Conservation (phyloP, 2,329 filamentous ascomycete genomes). For the Ophiostoma australiae region DNA sequence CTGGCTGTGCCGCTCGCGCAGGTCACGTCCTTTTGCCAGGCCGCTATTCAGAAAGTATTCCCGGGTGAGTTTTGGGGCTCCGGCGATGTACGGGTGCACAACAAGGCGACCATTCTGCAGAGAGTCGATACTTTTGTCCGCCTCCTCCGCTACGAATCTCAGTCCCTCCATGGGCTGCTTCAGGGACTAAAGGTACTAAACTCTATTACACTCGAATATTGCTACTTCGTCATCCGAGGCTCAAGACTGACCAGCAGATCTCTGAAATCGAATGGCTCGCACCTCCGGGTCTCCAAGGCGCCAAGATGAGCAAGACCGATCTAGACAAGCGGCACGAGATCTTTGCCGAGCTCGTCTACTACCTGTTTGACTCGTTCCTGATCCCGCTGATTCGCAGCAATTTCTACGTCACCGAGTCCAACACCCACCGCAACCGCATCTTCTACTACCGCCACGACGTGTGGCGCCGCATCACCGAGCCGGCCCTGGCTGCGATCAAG, state of each 20-base stretch:
- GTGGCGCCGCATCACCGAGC: slow-evolving; percentile 73
- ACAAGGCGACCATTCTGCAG: slow-evolving; percentile 57
- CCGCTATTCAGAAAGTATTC: slow-evolving; percentile 66
- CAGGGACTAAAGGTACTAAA: slow-evolving; percentile 66
- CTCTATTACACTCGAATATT: slow-evolving; percentile 8
- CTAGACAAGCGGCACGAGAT: slow-evolving; percentile 70
- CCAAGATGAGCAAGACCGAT: slow-evolving; percentile 66
- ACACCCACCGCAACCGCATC: slow-evolving; percentile 68
- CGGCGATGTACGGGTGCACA: slow-evolving; percentile 49
- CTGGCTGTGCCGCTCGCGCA: slow-evolving; percentile 61
- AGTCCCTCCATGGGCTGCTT: slow-evolving; percentile 71
- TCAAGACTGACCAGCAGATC: slow-evolving; percentile 45
- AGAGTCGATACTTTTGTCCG: slow-evolving; percentile 73
- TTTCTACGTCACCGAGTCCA: slow-evolving; percentile 94
- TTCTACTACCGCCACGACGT: slow-evolving; percentile 95
- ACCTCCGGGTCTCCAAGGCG: slow-evolving; percentile 43
- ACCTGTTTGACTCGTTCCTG: slow-evolving; percentile 83
- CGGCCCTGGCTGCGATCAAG: slow-evolving; percentile 64
- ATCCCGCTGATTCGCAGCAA: slow-evolving; percentile 81
- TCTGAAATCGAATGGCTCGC: slow-evolving; percentile 67
- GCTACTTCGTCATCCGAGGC: not conserved
- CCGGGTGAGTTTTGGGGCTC: slow-evolving; percentile 70
- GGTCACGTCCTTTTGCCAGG: slow-evolving; percentile 83
- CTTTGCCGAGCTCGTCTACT: slow-evolving; percentile 82
- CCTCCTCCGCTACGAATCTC: slow-evolving; percentile 73